These are phyloP conservation scores for Lentinula guzmanii DNA, from an alignment of 768 basidiomycete genomes.

Conservation along the genomic window DNA sequence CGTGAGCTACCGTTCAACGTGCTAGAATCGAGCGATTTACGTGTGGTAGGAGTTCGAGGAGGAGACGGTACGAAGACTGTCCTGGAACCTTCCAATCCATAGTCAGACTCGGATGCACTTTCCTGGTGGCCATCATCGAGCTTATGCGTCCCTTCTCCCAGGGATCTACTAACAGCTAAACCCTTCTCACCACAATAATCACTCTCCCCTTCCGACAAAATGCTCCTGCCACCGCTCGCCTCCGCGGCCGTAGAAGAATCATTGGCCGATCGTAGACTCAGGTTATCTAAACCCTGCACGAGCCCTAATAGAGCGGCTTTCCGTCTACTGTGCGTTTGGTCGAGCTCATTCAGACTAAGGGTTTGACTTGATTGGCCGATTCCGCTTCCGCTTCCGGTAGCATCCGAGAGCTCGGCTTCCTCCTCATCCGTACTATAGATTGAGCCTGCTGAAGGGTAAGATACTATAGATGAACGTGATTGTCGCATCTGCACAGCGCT, in stretches of 20 bases:
- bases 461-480: neutral
- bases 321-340: conserved; percentile 20
- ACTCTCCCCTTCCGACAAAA: conserved; percentile 17
- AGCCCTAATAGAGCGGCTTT: conserved; percentile 30
- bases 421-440: conserved; percentile 4
- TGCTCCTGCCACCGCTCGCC: neutral
- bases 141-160: conserved; percentile 12
- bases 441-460: conserved; percentile 3
- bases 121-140: conserved; percentile 12
- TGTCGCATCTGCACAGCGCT: neutral
- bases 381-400: neutral
- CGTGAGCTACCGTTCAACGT: neutral
- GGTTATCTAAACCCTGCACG: conserved; percentile 22
- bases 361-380: neutral
- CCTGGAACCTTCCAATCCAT: conserved; percentile 16
- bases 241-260: neutral
- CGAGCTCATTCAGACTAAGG: conserved; percentile 11
- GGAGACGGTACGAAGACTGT: neutral
- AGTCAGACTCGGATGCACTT: conserved; percentile 19
- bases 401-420: conserved; percentile 1
- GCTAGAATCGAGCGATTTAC: neutral
- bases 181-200: conserved; percentile 29
- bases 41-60: neutral
- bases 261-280: neutral
- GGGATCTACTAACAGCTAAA: conserved; percentile 27